Conservation (phyloP, 306 rosid genomes). For the Castanea crenata region DNA sequence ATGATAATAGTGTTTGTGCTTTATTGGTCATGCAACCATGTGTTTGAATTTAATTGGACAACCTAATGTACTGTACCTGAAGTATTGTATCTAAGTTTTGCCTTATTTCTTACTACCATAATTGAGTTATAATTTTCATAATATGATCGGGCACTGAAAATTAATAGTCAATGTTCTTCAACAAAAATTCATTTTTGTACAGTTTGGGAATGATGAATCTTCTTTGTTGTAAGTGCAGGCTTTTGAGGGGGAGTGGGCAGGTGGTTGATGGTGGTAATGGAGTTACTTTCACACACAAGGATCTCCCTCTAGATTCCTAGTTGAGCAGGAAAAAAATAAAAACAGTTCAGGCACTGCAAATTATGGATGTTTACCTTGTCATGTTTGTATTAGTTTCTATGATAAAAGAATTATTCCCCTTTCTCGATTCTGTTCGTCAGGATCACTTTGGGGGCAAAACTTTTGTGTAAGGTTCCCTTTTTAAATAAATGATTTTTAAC, state of each 20-base stretch:
- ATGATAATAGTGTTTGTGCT: no score
- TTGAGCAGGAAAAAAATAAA: slow-evolving; percentile 2
- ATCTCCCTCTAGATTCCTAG: slow-evolving; percentile 32
- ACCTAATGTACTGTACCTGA: no score
- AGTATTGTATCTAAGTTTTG: no score
- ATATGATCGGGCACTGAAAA: no score
- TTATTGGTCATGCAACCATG: no score
- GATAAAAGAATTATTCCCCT: background rate
- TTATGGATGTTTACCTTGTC: slow-evolving; percentile 19
- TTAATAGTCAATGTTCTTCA: no score
- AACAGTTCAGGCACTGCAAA: slow-evolving; percentile 2
- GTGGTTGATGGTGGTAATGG: slow-evolving; percentile 71
- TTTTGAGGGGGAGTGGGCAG: slow-evolving; percentile 80
- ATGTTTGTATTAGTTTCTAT: slow-evolving; percentile 14
- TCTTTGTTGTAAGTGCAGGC: slow-evolving; percentile 53
- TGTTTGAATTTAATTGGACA: no score
- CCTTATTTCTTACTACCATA: background rate
- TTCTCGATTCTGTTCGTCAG: background rate
- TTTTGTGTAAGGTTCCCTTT: no score
- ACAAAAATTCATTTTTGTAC: background rate
- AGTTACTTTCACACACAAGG: slow-evolving; percentile 51
- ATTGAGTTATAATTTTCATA: background rate
- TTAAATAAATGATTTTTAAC: no score
- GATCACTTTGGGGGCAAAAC: background rate
- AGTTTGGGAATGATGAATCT: background rate